Conservation (phyloP, 2,329 filamentous ascomycete species). For the Aspergillus amoenus region DNA sequence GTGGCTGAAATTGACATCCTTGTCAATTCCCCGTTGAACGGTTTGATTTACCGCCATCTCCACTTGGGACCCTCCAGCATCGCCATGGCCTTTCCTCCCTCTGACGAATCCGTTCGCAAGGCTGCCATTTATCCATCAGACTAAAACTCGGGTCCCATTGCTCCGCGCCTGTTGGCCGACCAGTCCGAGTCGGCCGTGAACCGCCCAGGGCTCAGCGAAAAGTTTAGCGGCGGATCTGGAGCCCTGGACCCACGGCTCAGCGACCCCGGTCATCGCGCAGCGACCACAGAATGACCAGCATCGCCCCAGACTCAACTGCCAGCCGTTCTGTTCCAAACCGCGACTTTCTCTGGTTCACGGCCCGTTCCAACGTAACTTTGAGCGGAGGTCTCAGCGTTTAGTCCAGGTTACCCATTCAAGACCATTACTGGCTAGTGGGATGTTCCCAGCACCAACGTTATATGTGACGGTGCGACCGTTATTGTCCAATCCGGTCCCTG, state of each 20-base stretch:
- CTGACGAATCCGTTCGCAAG: slow-evolving; percentile 17
- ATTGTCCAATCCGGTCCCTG: slow-evolving; percentile 1
- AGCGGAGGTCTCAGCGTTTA: slow-evolving; percentile 17
- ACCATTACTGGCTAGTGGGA: slow-evolving; percentile 13
- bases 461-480: slow-evolving; percentile 6
- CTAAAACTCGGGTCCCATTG: slow-evolving; percentile 16
- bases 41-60: slow-evolving; percentile 22
- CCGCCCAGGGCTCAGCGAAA: slow-evolving; percentile 13
- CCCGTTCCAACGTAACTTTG: slow-evolving; percentile 12
- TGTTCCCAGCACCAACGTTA: slow-evolving; percentile 9
- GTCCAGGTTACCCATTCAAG: slow-evolving; percentile 1
- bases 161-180: slow-evolving; percentile 17
- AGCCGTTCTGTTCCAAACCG: slow-evolving; percentile 10
- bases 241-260: slow-evolving; percentile 27
- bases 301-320: slow-evolving; percentile 2
- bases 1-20: slow-evolving; percentile 8
- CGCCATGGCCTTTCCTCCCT: slow-evolving; percentile 18
- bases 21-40: slow-evolving; percentile 6
- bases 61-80: slow-evolving; percentile 14
- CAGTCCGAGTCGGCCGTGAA: slow-evolving; percentile 19
- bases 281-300: not conserved
- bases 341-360: slow-evolving; percentile 13
- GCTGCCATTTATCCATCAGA: slow-evolving; percentile 9
- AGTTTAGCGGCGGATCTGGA: slow-evolving; percentile 27
- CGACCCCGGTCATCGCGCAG: slow-evolving; percentile 11